These are phyloP conservation scores for Umbelopsis sp. DNA, from an alignment of 371 early-diverging fungal species.

Conservation along the genomic window DNA sequence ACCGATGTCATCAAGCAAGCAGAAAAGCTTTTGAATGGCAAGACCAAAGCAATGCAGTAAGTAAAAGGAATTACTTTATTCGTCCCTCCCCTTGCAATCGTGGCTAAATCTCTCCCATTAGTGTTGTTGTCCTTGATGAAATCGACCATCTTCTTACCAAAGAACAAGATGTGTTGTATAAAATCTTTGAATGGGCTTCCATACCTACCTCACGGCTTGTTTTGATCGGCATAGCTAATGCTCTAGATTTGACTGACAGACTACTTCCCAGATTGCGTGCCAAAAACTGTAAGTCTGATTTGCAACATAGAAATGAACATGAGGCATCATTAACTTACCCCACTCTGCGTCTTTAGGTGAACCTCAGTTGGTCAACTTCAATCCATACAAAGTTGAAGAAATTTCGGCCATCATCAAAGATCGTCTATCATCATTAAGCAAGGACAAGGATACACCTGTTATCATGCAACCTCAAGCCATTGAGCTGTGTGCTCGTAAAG, in stretches of 20 bases:
- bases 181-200: constrained; percentile 83
- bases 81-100: not conserved
- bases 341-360: constrained; percentile 46
- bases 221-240: constrained; percentile 96
- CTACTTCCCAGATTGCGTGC: constrained; percentile 87
- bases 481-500: constrained; percentile 91
- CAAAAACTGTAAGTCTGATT: constrained; percentile 63
- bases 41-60: constrained; percentile 50
- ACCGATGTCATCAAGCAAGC: constrained; percentile 41
- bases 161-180: constrained; percentile 86
- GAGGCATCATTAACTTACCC: not conserved
- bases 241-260: constrained; percentile 88
- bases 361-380: constrained; percentile 83
- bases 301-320: too few species aligned
- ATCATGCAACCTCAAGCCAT: constrained; percentile 86
- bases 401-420: constrained; percentile 84
- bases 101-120: constrained; percentile 23
- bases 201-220: constrained; percentile 67
- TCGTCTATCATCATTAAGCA: constrained; percentile 61
- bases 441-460: constrained; percentile 34
- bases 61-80: constrained; percentile 12
- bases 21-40: constrained; percentile 36
- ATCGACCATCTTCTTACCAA: constrained; percentile 84
- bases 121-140: constrained; percentile 90
- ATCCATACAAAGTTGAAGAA: constrained; percentile 82